Conservation (phyloP, 176 grass and related monocot species). For the Ensete ventricosum region DNA sequence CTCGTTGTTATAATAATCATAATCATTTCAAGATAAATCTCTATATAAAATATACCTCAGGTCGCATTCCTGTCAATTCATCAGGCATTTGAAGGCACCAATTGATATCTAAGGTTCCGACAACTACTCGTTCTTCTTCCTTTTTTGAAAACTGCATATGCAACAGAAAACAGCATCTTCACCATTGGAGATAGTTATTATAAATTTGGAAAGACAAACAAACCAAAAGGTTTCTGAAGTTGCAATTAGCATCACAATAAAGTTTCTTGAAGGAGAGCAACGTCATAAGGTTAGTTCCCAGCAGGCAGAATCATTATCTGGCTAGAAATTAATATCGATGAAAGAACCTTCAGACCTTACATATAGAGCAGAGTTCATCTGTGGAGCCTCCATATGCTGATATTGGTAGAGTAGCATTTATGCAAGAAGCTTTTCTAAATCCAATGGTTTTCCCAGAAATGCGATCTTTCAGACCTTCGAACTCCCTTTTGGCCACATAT, state of each 20-base stretch:
- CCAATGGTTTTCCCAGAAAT: constrained; percentile 72
- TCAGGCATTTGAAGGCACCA: constrained; percentile 70
- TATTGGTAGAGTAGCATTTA: constrained; percentile 67
- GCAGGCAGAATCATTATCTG: not conserved
- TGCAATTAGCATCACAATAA: not conserved
- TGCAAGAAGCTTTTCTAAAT: constrained; percentile 77
- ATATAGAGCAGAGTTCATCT: constrained; percentile 51
- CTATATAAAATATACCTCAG: constrained; percentile 42
- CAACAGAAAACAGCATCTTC: not conserved
- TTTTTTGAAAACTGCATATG: constrained; percentile 57
- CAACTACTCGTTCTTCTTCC: constrained; percentile 73
- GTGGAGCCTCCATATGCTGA: constrained; percentile 38
- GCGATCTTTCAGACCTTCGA: constrained; percentile 52
- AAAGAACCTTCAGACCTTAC: constrained; percentile 54
- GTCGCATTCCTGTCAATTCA: constrained; percentile 69
- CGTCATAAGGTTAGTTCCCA: not conserved
- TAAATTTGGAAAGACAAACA: constrained; percentile 1
- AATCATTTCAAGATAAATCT: not conserved
- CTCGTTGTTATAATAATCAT: not conserved
- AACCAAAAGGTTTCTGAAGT: not conserved
- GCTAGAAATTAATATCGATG: not conserved
- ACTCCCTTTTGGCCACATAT: constrained; percentile 54
- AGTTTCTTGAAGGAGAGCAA: too few species aligned
- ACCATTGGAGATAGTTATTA: not conserved
- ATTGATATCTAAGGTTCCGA: constrained; percentile 83